phyloP scores from a whole-genome alignment of 768 basidiomycete genomes.

The Ramaria sp. region DNA sequence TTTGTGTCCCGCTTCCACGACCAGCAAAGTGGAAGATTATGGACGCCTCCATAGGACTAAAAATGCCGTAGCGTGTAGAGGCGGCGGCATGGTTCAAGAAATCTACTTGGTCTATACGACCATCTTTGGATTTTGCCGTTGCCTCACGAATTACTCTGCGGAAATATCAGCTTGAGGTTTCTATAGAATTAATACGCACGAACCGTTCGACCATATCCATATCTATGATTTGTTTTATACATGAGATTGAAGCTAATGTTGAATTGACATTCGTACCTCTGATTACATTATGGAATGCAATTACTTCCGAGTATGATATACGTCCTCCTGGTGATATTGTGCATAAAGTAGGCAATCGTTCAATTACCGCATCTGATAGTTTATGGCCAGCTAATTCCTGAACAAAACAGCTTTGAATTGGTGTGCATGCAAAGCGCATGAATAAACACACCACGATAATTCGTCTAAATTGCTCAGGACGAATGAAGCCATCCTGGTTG shows the following conservation, averaged over 20 bases:
- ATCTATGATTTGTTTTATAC: constrained; percentile 31
- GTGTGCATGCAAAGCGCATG: neutral
- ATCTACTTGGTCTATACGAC: constrained; percentile 91
- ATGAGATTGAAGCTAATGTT: neutral
- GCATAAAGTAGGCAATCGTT: constrained; percentile 85
- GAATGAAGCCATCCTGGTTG: constrained; percentile 89
- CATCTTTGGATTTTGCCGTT: constrained; percentile 83
- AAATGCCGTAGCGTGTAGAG: constrained; percentile 85
- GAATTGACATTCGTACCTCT: constrained; percentile 42
- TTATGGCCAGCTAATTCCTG: constrained; percentile 99
- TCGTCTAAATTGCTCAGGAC: constrained; percentile 85
- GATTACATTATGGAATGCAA: constrained; percentile 95
- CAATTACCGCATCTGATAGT: constrained; percentile 86
- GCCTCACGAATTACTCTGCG: constrained; percentile 80
- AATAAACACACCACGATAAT: constrained; percentile 71
- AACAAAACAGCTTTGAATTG: neutral
- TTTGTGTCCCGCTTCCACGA: constrained; percentile 55
- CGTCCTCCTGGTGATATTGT: constrained; percentile 79
- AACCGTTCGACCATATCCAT: constrained; percentile 96
- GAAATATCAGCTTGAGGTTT: constrained; percentile 5
- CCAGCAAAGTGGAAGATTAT: constrained; percentile 98
- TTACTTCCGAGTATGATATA: constrained; percentile 93
- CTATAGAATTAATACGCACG: constrained; percentile 11
- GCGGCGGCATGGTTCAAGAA: constrained; percentile 84
- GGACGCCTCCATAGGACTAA: constrained; percentile 96